Base-by-base conservation (phyloP, 306 rosid genomes). In the Vigna nakashimae region DNA sequence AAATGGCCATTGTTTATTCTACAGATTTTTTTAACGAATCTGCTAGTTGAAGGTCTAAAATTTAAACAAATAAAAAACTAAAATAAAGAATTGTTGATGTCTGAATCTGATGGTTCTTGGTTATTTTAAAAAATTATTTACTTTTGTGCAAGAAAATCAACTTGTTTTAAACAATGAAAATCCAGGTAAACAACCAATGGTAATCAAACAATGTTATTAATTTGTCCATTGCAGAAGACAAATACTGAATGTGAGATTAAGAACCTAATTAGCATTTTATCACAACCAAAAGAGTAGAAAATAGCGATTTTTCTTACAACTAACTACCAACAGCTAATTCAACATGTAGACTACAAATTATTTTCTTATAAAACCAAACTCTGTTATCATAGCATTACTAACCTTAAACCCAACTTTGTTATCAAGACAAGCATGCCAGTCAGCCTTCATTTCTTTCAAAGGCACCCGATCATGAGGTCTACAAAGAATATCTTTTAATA, bases 401-500 rank as follows among this genome's bases (percentile, higher is more conserved):
- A 94, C 98, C 96, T 94, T 94, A 82, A 94, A 94, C 67, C 98
- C 98, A 90, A 94, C 97, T 85, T 94, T 86, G 87, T 74, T 90
- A 84, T 91, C 97, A 69, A 94, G 98, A 84, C 98, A 94, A 56
- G 89, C 82, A 67, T 90, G 96, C 98, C 97, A 91, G 85, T 94
- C 98, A 62, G 85, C 77, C 86, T 94, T 94, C 98, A 94, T 90
- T 76, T 94, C 96, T 79, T 87, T 94, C 83, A 94, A 76, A 76
- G 86, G 76, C 73, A 94, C 97, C 2, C 96, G 98, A 58, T 91
- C 98, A 66, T 94, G 98, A 74, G 98, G 98, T 75, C 97, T 94
- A 76, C 43, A 51, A 70, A 67, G 46, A 58, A 80, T 43, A 51
- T 22, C 50, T 71, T 71, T 45, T 36, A 42, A 42, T 42, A 42